These are phyloP conservation scores for Pythium pectinolyticum DNA, from an alignment of 352 stramenopile species.

Conservation along the genomic window DNA sequence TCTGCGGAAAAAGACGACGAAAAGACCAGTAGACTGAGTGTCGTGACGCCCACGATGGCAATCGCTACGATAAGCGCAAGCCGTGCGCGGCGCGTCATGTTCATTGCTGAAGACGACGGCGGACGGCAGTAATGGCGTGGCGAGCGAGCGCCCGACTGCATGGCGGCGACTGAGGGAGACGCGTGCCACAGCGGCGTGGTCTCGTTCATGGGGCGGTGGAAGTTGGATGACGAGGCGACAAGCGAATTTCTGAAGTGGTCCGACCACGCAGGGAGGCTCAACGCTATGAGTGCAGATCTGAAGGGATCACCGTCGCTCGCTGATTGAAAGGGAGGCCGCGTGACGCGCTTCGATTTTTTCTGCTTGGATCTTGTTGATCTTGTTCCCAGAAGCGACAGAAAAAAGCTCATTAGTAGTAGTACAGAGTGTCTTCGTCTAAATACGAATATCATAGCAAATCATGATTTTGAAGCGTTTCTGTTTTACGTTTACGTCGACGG, in stretches of 20 bases:
- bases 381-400: too few relatives aligned
- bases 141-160: too few relatives aligned
- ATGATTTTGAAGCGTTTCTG: constrained; percentile 8
- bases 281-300: too few relatives aligned
- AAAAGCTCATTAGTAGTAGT: too few relatives aligned
- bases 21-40: constrained; percentile 5
- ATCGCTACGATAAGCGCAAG: not conserved
- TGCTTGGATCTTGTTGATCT: too few relatives aligned
- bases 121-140: not conserved
- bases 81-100: constrained; percentile 10
- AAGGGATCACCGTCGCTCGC: not conserved
- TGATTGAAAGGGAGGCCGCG: not conserved
- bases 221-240: not conserved
- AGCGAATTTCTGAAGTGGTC: not conserved
- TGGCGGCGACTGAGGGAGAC: too few relatives aligned
- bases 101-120: too few relatives aligned
- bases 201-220: constrained; percentile 38
- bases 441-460: not conserved
- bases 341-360: constrained; percentile 11
- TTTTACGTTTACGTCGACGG: constrained; percentile 9
- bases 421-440: not conserved
- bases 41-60: not conserved
- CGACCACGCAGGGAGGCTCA: not conserved
- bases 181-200: constrained; percentile 44
- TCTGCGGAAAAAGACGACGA: too few relatives aligned